Evolutionary conservation across 345 rosid genomes (phyloP), one percentile per base, ranked within the genome.

Genomic region (Zanthoxylum bungeanum): DNA sequence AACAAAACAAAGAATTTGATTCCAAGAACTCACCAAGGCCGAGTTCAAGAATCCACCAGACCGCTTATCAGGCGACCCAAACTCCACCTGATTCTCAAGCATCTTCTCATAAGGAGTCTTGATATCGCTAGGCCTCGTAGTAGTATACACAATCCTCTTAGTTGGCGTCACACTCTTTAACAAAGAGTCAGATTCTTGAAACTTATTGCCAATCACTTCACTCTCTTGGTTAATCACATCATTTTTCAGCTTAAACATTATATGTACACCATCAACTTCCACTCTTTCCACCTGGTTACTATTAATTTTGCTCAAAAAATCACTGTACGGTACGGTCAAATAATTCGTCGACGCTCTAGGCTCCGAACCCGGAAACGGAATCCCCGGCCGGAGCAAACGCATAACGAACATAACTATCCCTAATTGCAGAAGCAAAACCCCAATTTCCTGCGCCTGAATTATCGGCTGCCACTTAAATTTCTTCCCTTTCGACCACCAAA

Each of bases 21-120:
- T 34, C 49, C 31, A n/a, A 67, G 14, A 52, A 76, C 86, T 85
- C 78, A 91, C 97, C 88, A 89, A 75, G 36, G 91, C 97, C 2
- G 97, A 86, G 80, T 88, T 93, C 49, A 95, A 84, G 58, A 88
- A 88, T 5, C 97, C 93, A 42, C 94, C 94, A 31, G 94, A 85
- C 27, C 92, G 79, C 79, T 87, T 89, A 82, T 95, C 97, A 0
- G 98, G 98, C 11, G 96, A 91, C 2, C 99, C 94, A 3, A 95
- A 95, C 70, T 89, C 91, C 46, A 95, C 99, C 72, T 83, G 79
- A 81, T 95, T 92, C 74, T 83, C 96, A 2, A 95, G 87, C 99
- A 95, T 95, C 73, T 91, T 92, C 81, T 91, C 99, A 21, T 95
- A 95, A 0, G 96, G 98, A 52, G 98, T 79, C 84, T 89, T 91